A percentile compares a stretch with the other conserved stretches of the same genome.
These are phyloP conservation scores for Santalum album DNA, from an alignment of 164 flowering plant species.

Conservation along the genomic window DNA sequence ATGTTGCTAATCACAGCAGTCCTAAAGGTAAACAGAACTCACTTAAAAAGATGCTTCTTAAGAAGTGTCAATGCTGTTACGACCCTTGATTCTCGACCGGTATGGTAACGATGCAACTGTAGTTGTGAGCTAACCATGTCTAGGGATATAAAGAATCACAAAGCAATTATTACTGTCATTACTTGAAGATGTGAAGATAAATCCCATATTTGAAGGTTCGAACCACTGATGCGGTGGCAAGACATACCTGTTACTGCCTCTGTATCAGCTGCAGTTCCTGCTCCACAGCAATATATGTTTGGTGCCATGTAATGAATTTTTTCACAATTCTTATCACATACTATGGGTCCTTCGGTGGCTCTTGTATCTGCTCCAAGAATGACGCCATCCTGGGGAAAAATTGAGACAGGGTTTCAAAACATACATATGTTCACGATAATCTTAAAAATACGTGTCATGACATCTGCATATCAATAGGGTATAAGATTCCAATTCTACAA, in stretches of 20 bases:
- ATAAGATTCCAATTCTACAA: no score
- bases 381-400: conserved; percentile 69
- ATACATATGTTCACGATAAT: no score
- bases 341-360: conserved; percentile 4
- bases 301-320: conserved; percentile 99
- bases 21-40: not conserved
- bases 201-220: no score
- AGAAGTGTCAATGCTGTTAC: conserved; percentile 15
- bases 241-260: conserved; percentile 87
- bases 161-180: not conserved
- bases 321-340: conserved; percentile 66
- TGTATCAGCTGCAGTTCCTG: conserved; percentile 46
- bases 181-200: no score
- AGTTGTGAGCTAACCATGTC: conserved; percentile 98
- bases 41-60: conserved; percentile 90
- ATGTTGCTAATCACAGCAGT: not conserved
- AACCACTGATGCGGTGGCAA: no score
- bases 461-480: no score
- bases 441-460: no score
- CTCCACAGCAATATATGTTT: conserved; percentile 75
- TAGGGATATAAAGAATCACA: conserved; percentile 10
- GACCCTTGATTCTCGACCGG: conserved; percentile 30
- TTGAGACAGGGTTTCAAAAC: no score
- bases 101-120: conserved; percentile 78
- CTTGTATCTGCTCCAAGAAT: conserved; percentile 6